Base-by-base conservation (phyloP, 805 yeast species). In the Osmozyma mogii region DNA sequence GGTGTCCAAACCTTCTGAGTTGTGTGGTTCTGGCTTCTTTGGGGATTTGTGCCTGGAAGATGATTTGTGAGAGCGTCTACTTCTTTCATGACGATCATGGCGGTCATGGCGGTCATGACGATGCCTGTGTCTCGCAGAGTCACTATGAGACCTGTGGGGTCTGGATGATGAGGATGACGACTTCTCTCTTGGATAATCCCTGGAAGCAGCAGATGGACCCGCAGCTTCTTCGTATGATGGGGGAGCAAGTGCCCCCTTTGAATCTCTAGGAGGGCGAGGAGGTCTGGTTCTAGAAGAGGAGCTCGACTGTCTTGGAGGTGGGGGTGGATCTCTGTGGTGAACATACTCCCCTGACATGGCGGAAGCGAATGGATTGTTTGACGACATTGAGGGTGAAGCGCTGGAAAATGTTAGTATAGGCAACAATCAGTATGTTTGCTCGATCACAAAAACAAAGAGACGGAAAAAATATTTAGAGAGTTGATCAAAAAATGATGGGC, bases 1-100 rank as follows among this genome's bases (percentile, higher is more conserved):
- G 4, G 94, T 84, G 49, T 89, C 98, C 32, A 88, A 78, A 43
- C 87, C 83, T 44, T 78, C 76, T 9, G 87, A 70, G 42, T 73
- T 65, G 47, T 61, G 61, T 3, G 64, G 54, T 49, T 60, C 64
- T 34, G 67, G 54, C 39, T 58, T 45, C 50, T 67, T 51, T n/a
- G 65, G 59, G 19, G 61, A 61, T 25, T 56, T 52, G 33, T 43
- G 56, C 8, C 37, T 33, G 17, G 45, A 35, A 13, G 41, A 35
- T 21, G 35, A 34, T 32, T 36, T 46, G 31, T 38, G 42, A 11
- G 24, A 19, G 18, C 40, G 35, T 10, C 34, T 23, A n/a, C 32
- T 29, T 14, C 35, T 29, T 24, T 39, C 38, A 13, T 36, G 35
- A 17, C 37, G 30, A 15, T 37, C 35, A 25, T 34, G 31, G n/a